Evolutionary conservation across 768 basidiomycete genomes (phyloP).

Genomic region (Leccinum broughii): DNA sequence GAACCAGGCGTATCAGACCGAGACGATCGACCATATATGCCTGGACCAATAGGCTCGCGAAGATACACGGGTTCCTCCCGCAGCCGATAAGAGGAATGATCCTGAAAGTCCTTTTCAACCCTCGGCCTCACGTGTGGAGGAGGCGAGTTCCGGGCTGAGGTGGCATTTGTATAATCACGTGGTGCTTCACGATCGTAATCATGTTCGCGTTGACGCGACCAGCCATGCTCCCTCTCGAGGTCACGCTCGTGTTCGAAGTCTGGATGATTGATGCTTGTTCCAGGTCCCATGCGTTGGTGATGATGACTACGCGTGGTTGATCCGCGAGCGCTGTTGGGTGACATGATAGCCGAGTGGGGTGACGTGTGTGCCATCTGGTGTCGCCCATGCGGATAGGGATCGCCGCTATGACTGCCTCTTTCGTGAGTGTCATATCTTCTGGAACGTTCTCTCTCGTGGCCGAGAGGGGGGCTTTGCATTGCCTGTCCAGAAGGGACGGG

Average conservation of each 20-base stretch:
- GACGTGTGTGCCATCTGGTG: conserved; percentile 35
- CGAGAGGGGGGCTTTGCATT: conserved; percentile 50
- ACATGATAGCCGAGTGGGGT: conserved; percentile 35
- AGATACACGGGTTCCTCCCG: conserved; percentile 31
- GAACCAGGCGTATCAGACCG: conserved; percentile 63
- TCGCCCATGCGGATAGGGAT: conserved; percentile 35
- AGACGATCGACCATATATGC: conserved; percentile 38
- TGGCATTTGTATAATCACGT: conserved; percentile 33
- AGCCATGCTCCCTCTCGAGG: conserved; percentile 47
- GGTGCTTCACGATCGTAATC: conserved; percentile 40
- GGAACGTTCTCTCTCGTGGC: conserved; percentile 43
- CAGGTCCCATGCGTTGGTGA: conserved; percentile 69
- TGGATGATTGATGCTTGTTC: conserved; percentile 49
- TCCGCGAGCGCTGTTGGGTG: conserved; percentile 37
- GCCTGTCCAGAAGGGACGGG: conserved; percentile 44
- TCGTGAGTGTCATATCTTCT: conserved; percentile 53
- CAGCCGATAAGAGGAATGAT: conserved; percentile 32
- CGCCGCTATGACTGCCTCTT: conserved; percentile 34
- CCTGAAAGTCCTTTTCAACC: conserved; percentile 33
- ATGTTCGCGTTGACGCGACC: conserved; percentile 42
- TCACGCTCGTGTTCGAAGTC: conserved; percentile 41
- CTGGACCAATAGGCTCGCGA: conserved; percentile 34
- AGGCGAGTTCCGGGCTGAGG: conserved; percentile 42
- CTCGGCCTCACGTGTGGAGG: conserved; percentile 40
- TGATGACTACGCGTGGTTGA: conserved; percentile 50